Evolutionary conservation across 106 monocot genomes (phyloP).

Genomic region (Dactylorhiza incarnata): DNA sequence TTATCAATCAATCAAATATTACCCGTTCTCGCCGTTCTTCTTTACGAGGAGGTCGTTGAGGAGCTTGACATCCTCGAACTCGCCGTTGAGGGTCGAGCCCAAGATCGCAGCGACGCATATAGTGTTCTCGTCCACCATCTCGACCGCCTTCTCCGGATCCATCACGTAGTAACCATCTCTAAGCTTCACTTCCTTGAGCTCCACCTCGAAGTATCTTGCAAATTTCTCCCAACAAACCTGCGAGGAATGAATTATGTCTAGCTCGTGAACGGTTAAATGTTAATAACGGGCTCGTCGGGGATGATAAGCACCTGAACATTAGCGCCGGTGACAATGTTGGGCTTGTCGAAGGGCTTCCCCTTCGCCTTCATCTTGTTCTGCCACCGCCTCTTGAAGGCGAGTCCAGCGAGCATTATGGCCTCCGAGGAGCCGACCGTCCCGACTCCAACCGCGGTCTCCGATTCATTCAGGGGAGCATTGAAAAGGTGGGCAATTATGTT

Average conservation of each 20-base stretch:
- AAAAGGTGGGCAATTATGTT: constrained; percentile 74
- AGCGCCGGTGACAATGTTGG: constrained; percentile 72
- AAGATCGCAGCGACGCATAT: constrained; percentile 71
- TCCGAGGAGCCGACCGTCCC: constrained; percentile 63
- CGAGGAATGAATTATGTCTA: neutral
- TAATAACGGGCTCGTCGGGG: neutral
- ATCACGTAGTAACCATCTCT: constrained; percentile 61
- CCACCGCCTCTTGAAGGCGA: constrained; percentile 65
- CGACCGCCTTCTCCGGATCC: constrained; percentile 62
- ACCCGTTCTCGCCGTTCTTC: constrained; percentile 63
- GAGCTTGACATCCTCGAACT: constrained; percentile 67
- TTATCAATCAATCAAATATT: neutral
- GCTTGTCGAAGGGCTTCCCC: constrained; percentile 53
- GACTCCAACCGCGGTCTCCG: constrained; percentile 49
- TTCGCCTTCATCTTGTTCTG: constrained; percentile 44
- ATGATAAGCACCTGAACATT: constrained; percentile 43
- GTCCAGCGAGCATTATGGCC: constrained; percentile 67
- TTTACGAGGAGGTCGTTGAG: constrained; percentile 41
- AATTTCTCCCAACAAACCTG: constrained; percentile 74
- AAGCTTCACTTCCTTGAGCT: constrained; percentile 58
- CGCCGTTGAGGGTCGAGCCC: constrained; percentile 64
- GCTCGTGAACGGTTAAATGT: neutral
- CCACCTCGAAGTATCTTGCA: constrained; percentile 63
- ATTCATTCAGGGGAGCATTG: constrained; percentile 51
- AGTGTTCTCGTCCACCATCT: constrained; percentile 65